Conservation (phyloP, 352 stramenopile species). For the Phytophthora litchii region DNA sequence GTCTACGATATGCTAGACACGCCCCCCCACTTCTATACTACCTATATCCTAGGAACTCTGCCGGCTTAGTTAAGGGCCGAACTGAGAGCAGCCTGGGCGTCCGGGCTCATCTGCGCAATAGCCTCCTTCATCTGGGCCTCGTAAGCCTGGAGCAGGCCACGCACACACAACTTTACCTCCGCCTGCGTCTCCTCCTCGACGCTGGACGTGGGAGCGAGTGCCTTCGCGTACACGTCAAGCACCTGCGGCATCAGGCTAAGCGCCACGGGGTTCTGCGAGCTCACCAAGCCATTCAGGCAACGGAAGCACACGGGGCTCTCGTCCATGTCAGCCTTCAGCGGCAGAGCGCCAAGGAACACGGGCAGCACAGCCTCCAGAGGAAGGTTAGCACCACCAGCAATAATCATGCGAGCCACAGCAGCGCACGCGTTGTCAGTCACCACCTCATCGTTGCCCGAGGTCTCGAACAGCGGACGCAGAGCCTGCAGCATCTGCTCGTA, state of each 20-base stretch:
- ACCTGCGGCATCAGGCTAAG: constrained; percentile 77
- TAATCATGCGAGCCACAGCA: constrained; percentile 94
- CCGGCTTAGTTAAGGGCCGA: constrained; percentile 54
- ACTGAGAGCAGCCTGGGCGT: constrained; percentile 70
- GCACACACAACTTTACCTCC: constrained; percentile 75
- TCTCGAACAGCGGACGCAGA: constrained; percentile 92
- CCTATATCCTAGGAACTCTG: constrained; percentile 18
- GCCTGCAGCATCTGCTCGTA: constrained; percentile 93
- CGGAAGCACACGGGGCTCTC: constrained; percentile 96
- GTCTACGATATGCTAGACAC: constrained; percentile 2
- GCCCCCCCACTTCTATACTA: constrained; percentile 15
- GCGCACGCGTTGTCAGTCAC: constrained; percentile 94
- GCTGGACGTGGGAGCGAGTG: constrained; percentile 59
- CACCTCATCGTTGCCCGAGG: constrained; percentile 84
- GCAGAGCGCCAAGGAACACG: constrained; percentile 92
- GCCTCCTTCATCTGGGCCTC: constrained; percentile 84
- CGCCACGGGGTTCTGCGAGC: constrained; percentile 86
- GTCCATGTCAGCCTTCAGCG: constrained; percentile 96
- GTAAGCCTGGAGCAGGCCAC: constrained; percentile 67
- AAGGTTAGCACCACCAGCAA: constrained; percentile 71
- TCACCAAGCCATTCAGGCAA: constrained; percentile 93
- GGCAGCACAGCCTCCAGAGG: constrained; percentile 94
- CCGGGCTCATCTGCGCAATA: constrained; percentile 72
- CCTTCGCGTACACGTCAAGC: constrained; percentile 83
- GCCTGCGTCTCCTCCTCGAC: constrained; percentile 78